Evolutionary conservation across 1,284 basidiomycete genomes (phyloP), one percentile per base, ranked within the genome.

Genomic region (Naganishia albida): DNA sequence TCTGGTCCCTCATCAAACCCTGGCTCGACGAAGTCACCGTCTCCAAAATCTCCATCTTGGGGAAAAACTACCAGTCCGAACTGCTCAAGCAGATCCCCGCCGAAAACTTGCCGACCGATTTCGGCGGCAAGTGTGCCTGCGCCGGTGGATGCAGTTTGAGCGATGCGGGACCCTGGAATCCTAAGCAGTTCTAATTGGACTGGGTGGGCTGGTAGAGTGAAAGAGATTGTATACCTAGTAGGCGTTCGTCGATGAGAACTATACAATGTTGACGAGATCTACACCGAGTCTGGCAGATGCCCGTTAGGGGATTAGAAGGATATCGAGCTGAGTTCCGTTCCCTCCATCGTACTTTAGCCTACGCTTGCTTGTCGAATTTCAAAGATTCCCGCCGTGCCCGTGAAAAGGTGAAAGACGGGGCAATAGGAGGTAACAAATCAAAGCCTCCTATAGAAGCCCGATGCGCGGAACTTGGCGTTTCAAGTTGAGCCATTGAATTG

Each of bases 21-120:
- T 98, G 92, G 92, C 83, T 99, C 72, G 95, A 98, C 81, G 88
- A 89, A 72, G 94, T 94, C 42, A 98, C 94, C 25, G 92, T 93
- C 55, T 84, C 85, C 70, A 98, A 98, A 85, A 93, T 96, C 77
- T 85, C 87, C 72, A 93, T 97, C 74, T 77, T 94, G 56, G 86
- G 88, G 40, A 80, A 81, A 55, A 74, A 72, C 59, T 81, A 80
- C 72, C 89, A 90, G 76, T 83, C 84, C 16, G 85, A 85, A 77
- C 79, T 96, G 64, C 77, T 90, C 69, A 80, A 84, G 69, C 91
- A 95, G 82, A 93, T 98, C 75, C 86, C 88, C 3, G 81, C 80
- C 18, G 88, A 91, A 79, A 91, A 89, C 78, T 79, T 99, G 66
- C 95, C 95, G 7, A 83, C 82, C 70, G 87, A 90, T 71, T 86